A percentile compares a stretch with the other conserved stretches of the same genome.
Evolutionary conservation across 2,329 filamentous ascomycete species (phyloP).

Genomic region (Boeremia exigua): DNA sequence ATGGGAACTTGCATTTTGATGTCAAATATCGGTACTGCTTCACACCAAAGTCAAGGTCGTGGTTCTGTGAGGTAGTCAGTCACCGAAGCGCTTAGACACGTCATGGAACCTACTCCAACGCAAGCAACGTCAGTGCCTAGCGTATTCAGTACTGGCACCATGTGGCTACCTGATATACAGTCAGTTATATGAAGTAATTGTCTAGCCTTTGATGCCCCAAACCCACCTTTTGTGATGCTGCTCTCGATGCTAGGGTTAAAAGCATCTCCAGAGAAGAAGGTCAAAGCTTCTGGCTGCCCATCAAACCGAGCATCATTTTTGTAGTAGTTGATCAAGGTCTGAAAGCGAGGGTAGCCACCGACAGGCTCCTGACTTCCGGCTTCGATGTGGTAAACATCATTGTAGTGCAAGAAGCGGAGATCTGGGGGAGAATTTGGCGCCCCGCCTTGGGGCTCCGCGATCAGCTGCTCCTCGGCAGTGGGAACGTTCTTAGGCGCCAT

Average conservation of each 20-base stretch:
- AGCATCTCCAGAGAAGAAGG: slow-evolving; percentile 88
- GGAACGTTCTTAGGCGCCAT: slow-evolving; percentile 38
- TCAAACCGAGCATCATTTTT: slow-evolving; percentile 65
- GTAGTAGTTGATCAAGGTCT: slow-evolving; percentile 79
- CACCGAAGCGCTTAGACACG: neutral
- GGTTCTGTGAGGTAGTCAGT: slow-evolving; percentile 64
- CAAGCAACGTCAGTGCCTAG: slow-evolving; percentile 82
- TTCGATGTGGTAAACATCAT: slow-evolving; percentile 93
- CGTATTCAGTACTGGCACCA: slow-evolving; percentile 83
- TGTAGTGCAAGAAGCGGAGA: slow-evolving; percentile 85
- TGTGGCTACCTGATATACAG: slow-evolving; percentile 69
- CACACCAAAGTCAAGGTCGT: slow-evolving; percentile 91
- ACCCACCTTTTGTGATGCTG: slow-evolving; percentile 79
- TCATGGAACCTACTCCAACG: slow-evolving; percentile 68
- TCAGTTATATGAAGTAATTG: neutral
- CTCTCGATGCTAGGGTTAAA: slow-evolving; percentile 92
- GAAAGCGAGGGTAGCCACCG: slow-evolving; percentile 81
- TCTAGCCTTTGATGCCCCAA: neutral
- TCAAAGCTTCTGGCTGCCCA: slow-evolving; percentile 70
- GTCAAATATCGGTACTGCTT: slow-evolving; percentile 77
- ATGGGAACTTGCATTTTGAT: slow-evolving; percentile 80
- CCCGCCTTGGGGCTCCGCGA: slow-evolving; percentile 52
- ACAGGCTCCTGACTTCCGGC: slow-evolving; percentile 77
- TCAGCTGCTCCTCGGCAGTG: slow-evolving; percentile 43
- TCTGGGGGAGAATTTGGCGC: slow-evolving; percentile 63